Evolutionary conservation across 1,284 basidiomycete genomes (phyloP), one percentile per base, ranked within the genome.

Genomic region (Wallemia hederae): DNA sequence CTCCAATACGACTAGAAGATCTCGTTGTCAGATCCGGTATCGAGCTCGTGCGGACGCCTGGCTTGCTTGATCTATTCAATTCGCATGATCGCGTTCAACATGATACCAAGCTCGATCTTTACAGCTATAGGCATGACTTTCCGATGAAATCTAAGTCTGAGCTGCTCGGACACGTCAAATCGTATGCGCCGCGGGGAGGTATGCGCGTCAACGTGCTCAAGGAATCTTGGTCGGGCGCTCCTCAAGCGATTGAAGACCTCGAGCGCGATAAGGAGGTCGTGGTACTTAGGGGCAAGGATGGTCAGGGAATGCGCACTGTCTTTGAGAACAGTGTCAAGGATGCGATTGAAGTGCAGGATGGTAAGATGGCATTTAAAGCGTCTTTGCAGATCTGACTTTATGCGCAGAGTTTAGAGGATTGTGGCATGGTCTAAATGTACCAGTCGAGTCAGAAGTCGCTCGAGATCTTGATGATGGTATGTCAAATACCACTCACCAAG

Each of bases 261-360:
- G 85, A 86, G 68, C 79, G 83, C 67, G 85, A 88, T 65, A 85
- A 88, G 0, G 81, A 90, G 63, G 84, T 91, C 0, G 74, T 89
- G 59, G 84, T 89, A 11, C 86, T 85, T 27, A 75, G 87, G 28
- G 74, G 78, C 60, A 86, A 85, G 65, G 87, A 89, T 65, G 84
- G 83, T 0, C 81, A 85, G 66, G 73, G 85, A 69, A 78, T 82
- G 63, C 5, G 39, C 11, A 84, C 85, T 78, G 88, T 90, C 0
- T 91, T 89, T 67, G 88, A 83, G 80, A 91, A 92, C 66, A 86
- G 89, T 68, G 77, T 90, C 57, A 83, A 85, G 64, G 84, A 79
- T 3, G 81, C 79, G 1, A 76, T 75, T 67, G 69, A 72, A 22
- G 79, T 91, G 9, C 88, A 91, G 70, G 79, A 87, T 73, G 87